Base-by-base conservation (phyloP, 164 flowering plant species). In the Platanus orientalis region DNA sequence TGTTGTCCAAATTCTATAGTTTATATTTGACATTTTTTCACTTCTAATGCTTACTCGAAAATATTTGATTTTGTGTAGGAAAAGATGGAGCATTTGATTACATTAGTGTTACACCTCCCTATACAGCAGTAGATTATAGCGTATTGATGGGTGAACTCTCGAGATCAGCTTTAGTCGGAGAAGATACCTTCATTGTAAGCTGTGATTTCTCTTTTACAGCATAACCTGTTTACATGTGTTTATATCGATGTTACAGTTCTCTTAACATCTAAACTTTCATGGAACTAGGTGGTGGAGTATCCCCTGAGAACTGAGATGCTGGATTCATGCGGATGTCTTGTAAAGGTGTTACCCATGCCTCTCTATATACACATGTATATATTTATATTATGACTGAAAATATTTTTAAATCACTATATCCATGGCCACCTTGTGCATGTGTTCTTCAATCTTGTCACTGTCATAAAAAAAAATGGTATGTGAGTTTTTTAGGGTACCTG, bases 101-200 rank as follows among this genome's bases (percentile, higher is more conserved):
- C 63, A 75, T 92, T 34, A 92, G 98, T 75, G 97, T 90, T 27
- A 92, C 98, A 34, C 97, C 98, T 64, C 98, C 98, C 20, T 93
- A 93, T 61, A 80, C 70, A 25, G 77, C 75, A 67, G 98, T 93
- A 42, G 85, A 88, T 70, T 90, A 93, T 68, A 78, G 74, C 20
- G 66, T 82, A 13, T 76, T 93, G 49, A 93, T 93, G 98, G 75
- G 47, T 44, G 90, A 87, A 75, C 70, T 93, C 51, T 81, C 96
- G 39, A 72, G 66, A 29, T 90, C 97, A 27, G 68, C 84, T 26
- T 65, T 85, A 36, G 69, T 90, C 69, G 96, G 97, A 58, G 82
- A 85, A 71, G 78, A 93, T 71, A 76, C 92, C 19, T 88, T 93
- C 59, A 73, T 91, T 27, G 97, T 91, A 79, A 83, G 93, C 69